Evolutionary conservation across 2,329 filamentous ascomycete species (phyloP), one percentile per base, ranked within the genome.

Genomic region (Tolypocladium endophyticum): DNA sequence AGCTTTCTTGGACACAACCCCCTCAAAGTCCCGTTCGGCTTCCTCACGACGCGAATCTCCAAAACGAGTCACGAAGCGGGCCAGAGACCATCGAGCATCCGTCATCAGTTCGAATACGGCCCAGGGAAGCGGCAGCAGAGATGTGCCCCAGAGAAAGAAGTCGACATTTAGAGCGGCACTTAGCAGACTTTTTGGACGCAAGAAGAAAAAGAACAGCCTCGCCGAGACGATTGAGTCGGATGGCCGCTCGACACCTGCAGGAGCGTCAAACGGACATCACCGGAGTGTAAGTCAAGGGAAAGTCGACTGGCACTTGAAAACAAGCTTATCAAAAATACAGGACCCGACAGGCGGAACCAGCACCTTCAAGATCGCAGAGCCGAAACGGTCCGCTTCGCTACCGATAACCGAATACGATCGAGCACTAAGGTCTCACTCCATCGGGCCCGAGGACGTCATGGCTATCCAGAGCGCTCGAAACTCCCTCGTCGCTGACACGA

Each of bases 331-430:
- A 62, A 64, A 64, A 30, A 62, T 62, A 47, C 64, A 68, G 56
- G 68, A 69, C 45, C 62, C 64, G 4, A 62, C 62, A 78, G 77
- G 76, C 76, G 63, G 74, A 73, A 38, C 70, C 71, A 55, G 73
- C 70, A 50, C 68, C 74, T 58, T 72, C 63, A 62, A 72, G 67
- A 63, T 64, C 56, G 64, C 62, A 57, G 77, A 77, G 62, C 72
- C 76, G 23, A 82, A 85, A 66, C 80, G 83, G 59, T 83, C 84
- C 9, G 76, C 77, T 5, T 86, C 85, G 6, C 66, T 86, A 38
- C 84, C 84, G 11, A 77, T 86, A 57, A 83, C 79, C 54, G 84
- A 87, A 65, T 84, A 80, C 62, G 82, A 85, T 62, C 77, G 81
- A 52, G 84, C 84, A 2, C 68, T 87, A 43, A 77, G 83, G 53